Percentiles rank a stretch among this genome's conserved stretches.
Evolutionary conservation across 179 eudicot genomes (phyloP).

Genomic region (Beta macrorhiza): DNA sequence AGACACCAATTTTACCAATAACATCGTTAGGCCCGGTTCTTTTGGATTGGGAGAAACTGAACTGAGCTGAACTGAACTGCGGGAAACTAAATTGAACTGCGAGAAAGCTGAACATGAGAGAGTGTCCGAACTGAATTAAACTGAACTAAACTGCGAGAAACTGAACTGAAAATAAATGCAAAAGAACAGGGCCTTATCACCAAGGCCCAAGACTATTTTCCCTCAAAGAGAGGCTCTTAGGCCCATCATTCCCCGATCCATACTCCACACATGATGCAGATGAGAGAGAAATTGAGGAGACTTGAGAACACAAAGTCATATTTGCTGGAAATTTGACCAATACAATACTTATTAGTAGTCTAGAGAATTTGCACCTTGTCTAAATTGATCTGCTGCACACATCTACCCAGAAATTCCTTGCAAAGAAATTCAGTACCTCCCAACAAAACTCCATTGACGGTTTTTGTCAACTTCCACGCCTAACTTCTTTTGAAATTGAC

Average conservation of each 20-base stretch:
- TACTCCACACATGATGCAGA: not conserved
- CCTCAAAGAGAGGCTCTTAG: not conserved
- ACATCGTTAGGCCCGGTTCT: too few relatives aligned
- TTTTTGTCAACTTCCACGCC: not conserved
- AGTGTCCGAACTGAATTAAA: too few relatives aligned
- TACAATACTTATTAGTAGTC: not conserved
- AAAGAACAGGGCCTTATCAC: too few relatives aligned
- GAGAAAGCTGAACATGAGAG: too few relatives aligned
- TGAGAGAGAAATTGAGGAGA: not conserved
- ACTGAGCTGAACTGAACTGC: too few relatives aligned
- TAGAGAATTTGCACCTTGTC: not conserved
- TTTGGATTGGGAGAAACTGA: too few relatives aligned
- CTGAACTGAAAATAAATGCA: too few relatives aligned
- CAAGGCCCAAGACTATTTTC: not conserved
- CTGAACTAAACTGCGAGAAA: too few relatives aligned
- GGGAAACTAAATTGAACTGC: too few relatives aligned
- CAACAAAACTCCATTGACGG: not conserved
- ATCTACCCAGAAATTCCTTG: not conserved
- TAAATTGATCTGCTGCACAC: conserved; percentile 16
- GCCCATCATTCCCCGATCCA: not conserved
- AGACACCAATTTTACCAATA: too few relatives aligned
- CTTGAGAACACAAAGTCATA: conserved; percentile 19
- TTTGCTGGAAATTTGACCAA: conserved; percentile 14
- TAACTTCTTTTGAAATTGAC: not conserved
- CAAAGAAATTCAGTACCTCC: not conserved